Evolutionary conservation across 2,329 filamentous ascomycete species (phyloP).

Genomic region (Amylocarpus encephaloides): DNA sequence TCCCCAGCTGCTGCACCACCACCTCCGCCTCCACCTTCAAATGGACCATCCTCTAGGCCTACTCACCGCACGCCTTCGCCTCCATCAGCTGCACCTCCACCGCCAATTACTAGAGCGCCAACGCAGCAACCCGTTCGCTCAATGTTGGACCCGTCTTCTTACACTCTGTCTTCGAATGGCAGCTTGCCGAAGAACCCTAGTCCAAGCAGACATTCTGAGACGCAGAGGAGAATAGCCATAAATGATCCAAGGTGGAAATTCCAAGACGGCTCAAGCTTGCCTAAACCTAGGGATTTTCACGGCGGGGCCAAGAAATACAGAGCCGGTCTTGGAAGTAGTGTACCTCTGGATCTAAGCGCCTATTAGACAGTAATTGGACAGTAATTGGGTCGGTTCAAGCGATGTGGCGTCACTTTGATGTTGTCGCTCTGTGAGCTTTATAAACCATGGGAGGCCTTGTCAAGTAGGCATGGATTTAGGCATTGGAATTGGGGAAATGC

Average conservation of each 20-base stretch:
- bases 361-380: slow-evolving; percentile 21
- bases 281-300: slow-evolving; percentile 75
- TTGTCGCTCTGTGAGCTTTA: too few relatives aligned
- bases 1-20: slow-evolving; percentile 35
- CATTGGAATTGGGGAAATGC: too few relatives aligned
- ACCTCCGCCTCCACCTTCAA: slow-evolving; percentile 34
- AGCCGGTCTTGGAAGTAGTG: slow-evolving; percentile 87
- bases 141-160: slow-evolving; percentile 69
- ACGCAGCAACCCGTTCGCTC: slow-evolving; percentile 46
- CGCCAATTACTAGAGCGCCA: slow-evolving; percentile 32
- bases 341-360: slow-evolving; percentile 74
- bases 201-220: slow-evolving; percentile 36
- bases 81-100: slow-evolving; percentile 38
- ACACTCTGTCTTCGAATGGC: slow-evolving; percentile 65
- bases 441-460: too few relatives aligned
- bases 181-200: slow-evolving; percentile 41
- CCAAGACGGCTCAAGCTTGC: slow-evolving; percentile 72
- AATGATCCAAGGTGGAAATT: slow-evolving; percentile 83
- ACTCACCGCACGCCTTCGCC: slow-evolving; percentile 34
- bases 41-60: slow-evolving; percentile 33
- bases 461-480: too few relatives aligned
- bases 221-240: slow-evolving; percentile 48
- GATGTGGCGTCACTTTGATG: background rate
- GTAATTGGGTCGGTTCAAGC: slow-evolving; percentile 3
- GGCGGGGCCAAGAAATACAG: slow-evolving; percentile 75